Evolutionary conservation across 805 yeast species (phyloP).

Genomic region (Cyberlindnera mycetangii): DNA sequence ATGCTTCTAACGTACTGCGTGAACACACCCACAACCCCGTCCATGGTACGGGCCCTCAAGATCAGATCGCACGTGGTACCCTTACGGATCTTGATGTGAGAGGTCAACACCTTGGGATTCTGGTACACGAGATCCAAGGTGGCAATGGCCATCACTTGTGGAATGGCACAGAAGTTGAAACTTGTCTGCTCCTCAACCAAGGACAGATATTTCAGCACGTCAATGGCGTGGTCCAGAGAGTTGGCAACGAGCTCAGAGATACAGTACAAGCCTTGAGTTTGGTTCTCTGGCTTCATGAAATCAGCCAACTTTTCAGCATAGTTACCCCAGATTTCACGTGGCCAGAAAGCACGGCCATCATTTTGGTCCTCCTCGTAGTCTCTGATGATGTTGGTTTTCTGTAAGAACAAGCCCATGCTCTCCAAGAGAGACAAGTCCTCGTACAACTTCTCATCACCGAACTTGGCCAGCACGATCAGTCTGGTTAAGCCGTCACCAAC

Average conservation of each 20-base stretch:
- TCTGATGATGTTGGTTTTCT: conserved; percentile 93
- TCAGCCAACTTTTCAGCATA: conserved; percentile 64
- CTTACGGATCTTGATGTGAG: conserved; percentile 83
- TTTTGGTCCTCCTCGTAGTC: conserved; percentile 89
- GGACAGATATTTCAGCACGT: conserved; percentile 72
- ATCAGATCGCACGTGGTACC: conserved; percentile 82
- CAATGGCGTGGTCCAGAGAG: conserved; percentile 74
- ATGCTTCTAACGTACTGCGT: conserved; percentile 68
- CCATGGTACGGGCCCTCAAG: conserved; percentile 66
- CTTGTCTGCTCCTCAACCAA: conserved; percentile 75
- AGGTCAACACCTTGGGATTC: conserved; percentile 68
- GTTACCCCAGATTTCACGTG: conserved; percentile 86
- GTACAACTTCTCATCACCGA: conserved; percentile 54
- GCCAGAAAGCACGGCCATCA: conserved; percentile 96
- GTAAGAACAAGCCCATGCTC: conserved; percentile 93
- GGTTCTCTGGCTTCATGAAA: conserved; percentile 49
- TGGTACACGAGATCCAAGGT: conserved; percentile 83
- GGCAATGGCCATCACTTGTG: conserved; percentile 99
- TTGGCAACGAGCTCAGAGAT: conserved; percentile 77
- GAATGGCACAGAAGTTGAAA: conserved; percentile 93
- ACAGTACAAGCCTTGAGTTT: conserved; percentile 64
- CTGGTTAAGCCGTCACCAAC: conserved; percentile 95
- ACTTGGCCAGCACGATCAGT: conserved; percentile 71
- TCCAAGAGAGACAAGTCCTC: conserved; percentile 60
- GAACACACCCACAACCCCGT: conserved; percentile 75